Conservation (phyloP, 441 rosid species). For the Daphne laureola region DNA sequence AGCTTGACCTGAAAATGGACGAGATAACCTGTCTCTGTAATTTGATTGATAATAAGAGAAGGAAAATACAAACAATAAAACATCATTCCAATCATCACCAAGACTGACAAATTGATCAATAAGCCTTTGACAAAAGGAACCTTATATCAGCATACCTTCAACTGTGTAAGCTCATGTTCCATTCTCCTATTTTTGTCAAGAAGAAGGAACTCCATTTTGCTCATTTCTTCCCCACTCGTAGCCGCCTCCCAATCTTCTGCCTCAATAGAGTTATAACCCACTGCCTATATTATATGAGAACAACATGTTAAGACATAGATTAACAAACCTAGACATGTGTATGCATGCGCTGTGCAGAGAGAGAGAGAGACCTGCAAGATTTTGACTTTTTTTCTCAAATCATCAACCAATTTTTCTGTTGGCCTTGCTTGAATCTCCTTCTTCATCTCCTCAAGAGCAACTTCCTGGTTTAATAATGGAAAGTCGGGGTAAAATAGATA, state of each 20-base stretch:
- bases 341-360: constrained; percentile 1
- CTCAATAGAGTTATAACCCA: constrained; percentile 95
- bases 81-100: no score
- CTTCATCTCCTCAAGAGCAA: constrained; percentile 79
- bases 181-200: constrained; percentile 97
- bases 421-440: constrained; percentile 94
- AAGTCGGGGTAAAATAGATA: no score
- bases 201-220: constrained; percentile 98
- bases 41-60: no score
- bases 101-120: no score
- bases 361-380: constrained; percentile 73
- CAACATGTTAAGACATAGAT: constrained; percentile 11
- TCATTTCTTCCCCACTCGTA: constrained; percentile 91
- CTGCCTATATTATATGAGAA: constrained; percentile 54
- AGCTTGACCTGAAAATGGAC: constrained; percentile 60
- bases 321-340: neutral
- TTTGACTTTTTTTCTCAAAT: constrained; percentile 94
- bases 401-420: constrained; percentile 87
- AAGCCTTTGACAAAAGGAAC: no score
- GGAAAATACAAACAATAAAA: no score
- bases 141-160: constrained; percentile 45
- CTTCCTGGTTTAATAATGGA: constrained; percentile 44
- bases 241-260: constrained; percentile 99
- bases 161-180: constrained; percentile 96
- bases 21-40: no score